These are phyloP conservation scores for Candida hispaniensis DNA, from an alignment of 805 yeast species.

Conservation along the genomic window DNA sequence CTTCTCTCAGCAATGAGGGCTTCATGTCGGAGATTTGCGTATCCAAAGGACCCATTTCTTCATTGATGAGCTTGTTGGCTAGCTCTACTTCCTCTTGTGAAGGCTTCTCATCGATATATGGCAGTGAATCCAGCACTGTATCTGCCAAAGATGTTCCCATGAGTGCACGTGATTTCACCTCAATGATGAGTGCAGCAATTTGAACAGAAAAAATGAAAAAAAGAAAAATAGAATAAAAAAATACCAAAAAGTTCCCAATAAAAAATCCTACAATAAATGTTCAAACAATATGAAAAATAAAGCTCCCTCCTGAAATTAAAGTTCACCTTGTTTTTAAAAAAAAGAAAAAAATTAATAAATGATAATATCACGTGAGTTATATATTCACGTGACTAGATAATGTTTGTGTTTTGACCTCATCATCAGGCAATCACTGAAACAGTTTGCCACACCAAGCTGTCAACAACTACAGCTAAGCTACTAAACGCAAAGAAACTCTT, in stretches of 20 bases:
- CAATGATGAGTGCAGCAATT: background rate
- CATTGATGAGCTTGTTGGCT: conserved; percentile 10
- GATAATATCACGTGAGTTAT: background rate
- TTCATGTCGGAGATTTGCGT: conserved; percentile 1
- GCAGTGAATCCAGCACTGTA: conserved; percentile 5
- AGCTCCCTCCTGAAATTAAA: background rate
- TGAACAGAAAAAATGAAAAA: background rate
- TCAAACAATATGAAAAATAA: background rate
- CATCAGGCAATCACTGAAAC: background rate
- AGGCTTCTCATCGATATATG: conserved; percentile 15
- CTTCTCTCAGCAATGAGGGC: conserved; percentile 1
- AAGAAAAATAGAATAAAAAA: background rate
- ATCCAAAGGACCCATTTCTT: conserved; percentile 6
- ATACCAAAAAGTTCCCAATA: background rate
- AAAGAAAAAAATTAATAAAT: background rate
- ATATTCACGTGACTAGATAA: background rate
- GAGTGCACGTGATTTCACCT: background rate
- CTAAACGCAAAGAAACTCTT: background rate
- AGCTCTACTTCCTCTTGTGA: conserved; percentile 5
- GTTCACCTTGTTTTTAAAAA: background rate
- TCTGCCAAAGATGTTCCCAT: background rate
- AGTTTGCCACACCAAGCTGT: background rate
- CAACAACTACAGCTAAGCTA: background rate
- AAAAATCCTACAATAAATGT: background rate
- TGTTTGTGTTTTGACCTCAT: background rate